phyloP scores from a whole-genome alignment of 352 stramenopile genomes.

The Phytophthora hibernalis region DNA sequence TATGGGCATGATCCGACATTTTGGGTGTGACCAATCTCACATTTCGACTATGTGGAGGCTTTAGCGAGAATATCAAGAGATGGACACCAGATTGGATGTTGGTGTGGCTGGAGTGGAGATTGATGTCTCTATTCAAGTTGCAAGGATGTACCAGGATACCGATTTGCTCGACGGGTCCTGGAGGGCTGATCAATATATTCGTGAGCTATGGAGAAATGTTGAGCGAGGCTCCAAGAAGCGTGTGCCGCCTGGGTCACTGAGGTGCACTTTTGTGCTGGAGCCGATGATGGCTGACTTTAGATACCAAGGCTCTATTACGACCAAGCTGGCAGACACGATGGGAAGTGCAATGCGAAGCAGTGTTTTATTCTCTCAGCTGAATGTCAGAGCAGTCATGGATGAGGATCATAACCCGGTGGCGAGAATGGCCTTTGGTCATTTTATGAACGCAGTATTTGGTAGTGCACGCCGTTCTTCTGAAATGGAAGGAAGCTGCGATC shows the following conservation, averaged over 20 bases:
- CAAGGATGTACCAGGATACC: too few relatives aligned
- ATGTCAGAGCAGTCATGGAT: not conserved
- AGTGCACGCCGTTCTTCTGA: not conserved
- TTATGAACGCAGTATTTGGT: not conserved
- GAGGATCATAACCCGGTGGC: not conserved
- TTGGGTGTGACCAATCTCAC: too few relatives aligned
- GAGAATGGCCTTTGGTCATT: not conserved
- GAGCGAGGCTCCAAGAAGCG: not conserved
- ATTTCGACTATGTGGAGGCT: too few relatives aligned
- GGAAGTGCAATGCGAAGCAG: not conserved
- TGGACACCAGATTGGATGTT: too few relatives aligned
- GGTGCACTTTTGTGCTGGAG: not conserved
- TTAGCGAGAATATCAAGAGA: too few relatives aligned
- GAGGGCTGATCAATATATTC: not conserved
- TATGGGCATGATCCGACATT: too few relatives aligned
- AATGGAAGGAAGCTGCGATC: not conserved
- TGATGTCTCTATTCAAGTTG: not conserved
- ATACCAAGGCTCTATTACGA: not conserved
- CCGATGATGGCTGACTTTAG: not conserved
- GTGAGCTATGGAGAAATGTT: not conserved
- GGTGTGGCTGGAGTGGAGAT: not conserved
- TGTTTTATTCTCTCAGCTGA: not conserved
- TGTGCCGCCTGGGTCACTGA: not conserved
- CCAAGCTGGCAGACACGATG: not conserved
- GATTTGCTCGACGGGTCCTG: not conserved